phyloP scores from a whole-genome alignment of 1,284 basidiomycete genomes.

The Austroboletus niveus region DNA sequence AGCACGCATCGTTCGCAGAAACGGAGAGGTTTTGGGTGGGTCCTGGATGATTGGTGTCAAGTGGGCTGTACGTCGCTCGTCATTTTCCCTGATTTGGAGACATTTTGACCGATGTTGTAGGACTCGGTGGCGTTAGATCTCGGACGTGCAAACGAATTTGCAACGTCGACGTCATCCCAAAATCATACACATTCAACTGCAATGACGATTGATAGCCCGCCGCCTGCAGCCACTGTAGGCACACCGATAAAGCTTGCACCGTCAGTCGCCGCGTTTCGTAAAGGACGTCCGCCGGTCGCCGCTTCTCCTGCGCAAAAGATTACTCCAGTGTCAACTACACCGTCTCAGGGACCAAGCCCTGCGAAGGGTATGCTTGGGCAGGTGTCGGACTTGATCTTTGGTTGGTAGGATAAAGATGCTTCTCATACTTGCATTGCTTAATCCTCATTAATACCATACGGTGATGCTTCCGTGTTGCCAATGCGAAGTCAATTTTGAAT shows the following conservation, averaged over 20 bases:
- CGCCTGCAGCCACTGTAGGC: constrained; percentile 42
- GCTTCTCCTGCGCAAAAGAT: constrained; percentile 34
- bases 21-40: constrained; percentile 71
- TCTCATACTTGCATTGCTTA: neutral
- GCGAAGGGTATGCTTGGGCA: constrained; percentile 64
- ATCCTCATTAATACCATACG: no score
- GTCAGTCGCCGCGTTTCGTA: constrained; percentile 64
- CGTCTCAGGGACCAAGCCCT: constrained; percentile 32
- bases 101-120: constrained; percentile 33
- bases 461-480: no score
- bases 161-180: constrained; percentile 25
- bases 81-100: constrained; percentile 3
- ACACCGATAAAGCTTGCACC: constrained; percentile 71
- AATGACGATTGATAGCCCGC: constrained; percentile 46
- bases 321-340: constrained; percentile 13
- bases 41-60: constrained; percentile 81
- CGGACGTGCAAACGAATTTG: constrained; percentile 33
- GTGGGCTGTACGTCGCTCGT: constrained; percentile 58
- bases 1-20: constrained; percentile 70
- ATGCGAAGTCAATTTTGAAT: neutral
- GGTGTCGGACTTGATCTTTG: constrained; percentile 75
- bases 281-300: constrained; percentile 36
- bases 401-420: constrained; percentile 64
- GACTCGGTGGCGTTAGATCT: constrained; percentile 58
- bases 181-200: constrained; percentile 31